Percentiles rank a stretch among this genome's conserved stretches.
Evolutionary conservation across 2,329 filamentous ascomycete genomes (phyloP).

Genomic region (Aureobasidium sp.): DNA sequence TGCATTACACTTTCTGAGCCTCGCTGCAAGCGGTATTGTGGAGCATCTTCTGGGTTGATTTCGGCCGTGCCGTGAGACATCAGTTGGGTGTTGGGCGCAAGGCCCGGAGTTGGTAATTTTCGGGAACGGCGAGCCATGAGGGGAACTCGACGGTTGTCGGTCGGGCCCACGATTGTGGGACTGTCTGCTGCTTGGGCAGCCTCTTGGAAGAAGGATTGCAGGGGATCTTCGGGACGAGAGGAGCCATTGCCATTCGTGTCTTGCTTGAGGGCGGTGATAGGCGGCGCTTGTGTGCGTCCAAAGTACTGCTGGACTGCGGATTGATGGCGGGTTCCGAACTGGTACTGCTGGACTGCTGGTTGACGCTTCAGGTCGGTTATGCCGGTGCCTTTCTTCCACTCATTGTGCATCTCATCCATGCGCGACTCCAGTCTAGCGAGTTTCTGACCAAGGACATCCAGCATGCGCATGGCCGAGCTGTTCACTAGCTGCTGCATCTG

Average conservation of each 20-base stretch:
- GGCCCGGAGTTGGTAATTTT: neutral
- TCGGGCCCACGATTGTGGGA: neutral
- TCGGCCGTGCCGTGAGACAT: neutral
- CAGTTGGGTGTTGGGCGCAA: neutral
- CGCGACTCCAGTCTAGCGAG: conserved; percentile 1
- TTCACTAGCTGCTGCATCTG: neutral
- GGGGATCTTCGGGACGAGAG: neutral
- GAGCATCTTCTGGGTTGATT: neutral
- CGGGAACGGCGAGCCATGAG: neutral
- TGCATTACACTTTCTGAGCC: neutral
- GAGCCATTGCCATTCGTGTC: neutral
- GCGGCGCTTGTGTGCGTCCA: neutral
- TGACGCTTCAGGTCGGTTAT: neutral
- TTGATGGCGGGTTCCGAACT: neutral
- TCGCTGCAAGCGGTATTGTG: neutral
- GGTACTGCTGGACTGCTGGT: neutral
- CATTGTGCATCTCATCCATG: conserved; percentile 2
- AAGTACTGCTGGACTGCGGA: neutral
- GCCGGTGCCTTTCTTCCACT: neutral
- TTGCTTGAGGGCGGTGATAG: neutral
- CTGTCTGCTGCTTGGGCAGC: conserved; percentile 1
- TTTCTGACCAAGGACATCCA: neutral
- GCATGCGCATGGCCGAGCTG: neutral
- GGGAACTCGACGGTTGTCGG: neutral
- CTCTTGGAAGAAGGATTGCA: conserved; percentile 4